These are phyloP conservation scores for Tylopilus vinaceipallidus DNA, from an alignment of 768 basidiomycete species.

Conservation along the genomic window DNA sequence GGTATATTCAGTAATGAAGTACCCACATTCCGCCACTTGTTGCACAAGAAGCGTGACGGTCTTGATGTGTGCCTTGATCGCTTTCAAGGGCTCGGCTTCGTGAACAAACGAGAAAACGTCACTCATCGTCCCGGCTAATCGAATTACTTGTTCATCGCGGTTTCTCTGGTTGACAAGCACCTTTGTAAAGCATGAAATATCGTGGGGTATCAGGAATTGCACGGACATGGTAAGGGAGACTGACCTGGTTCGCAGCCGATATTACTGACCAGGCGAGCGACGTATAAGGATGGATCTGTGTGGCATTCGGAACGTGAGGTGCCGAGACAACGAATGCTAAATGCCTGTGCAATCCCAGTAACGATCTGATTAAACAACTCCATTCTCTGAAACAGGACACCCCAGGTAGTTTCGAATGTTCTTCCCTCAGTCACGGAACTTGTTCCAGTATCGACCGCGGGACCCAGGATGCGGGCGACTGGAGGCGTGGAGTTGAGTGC, in stretches of 20 bases:
- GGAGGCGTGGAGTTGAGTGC: not conserved
- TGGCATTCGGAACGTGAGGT: not conserved
- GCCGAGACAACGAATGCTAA: not conserved
- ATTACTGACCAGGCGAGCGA: not conserved
- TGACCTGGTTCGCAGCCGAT: not conserved
- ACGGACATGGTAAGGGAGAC: not conserved
- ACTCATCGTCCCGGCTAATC: not conserved
- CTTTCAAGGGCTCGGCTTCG: not conserved
- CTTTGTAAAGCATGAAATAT: not conserved
- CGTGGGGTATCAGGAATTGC: not conserved
- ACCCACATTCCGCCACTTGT: not conserved
- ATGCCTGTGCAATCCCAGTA: not conserved
- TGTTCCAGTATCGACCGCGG: not conserved
- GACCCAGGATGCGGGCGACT: no score
- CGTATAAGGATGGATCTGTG: not conserved
- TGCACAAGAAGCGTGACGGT: not conserved
- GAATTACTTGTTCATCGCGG: not conserved
- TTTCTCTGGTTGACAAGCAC: not conserved
- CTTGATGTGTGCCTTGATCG: not conserved
- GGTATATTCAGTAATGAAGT: not conserved
- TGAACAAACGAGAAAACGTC: not conserved
- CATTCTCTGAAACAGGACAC: not conserved
- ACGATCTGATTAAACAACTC: not conserved
- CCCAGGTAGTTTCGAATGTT: conserved; percentile 1
- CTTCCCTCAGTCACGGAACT: not conserved